Base-by-base conservation (phyloP, 1,139 yeast genomes). In the Pichia cactophila region DNA sequence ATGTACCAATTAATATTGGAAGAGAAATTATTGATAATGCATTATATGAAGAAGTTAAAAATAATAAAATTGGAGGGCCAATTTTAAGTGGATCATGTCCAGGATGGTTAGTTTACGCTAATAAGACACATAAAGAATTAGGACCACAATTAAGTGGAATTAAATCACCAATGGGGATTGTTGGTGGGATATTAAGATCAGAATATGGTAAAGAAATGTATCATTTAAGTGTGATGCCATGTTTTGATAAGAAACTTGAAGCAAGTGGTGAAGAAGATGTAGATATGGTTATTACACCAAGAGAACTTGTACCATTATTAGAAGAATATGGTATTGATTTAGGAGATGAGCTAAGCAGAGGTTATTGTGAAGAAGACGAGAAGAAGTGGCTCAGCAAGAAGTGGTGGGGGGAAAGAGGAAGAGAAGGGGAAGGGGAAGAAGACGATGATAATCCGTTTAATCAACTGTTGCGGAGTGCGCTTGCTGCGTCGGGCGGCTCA, bases 41-140 rank as follows among this genome's bases (percentile, higher is more conserved):
- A 54, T 81, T 84, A 42, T 74, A 84, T 6, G 63, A 70, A 36
- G 82, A 79, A 56, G 69, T 81, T 43, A 37, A 52, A 12, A 44
- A 36, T 9, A 44, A 40, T 46, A 33, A 20, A 9, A 47, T 49
- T 44, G 53, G 50, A 4, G 71, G 72, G 14, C 89, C 88, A 35
- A 51, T 77, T 17, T 61, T 83, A 58, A 71, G 87, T 56, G 73
- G 88, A 5, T 75, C 86, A 2, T 92, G 97, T 65, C 99, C 99
- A 0, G 99, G 99, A 0, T 92, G 96, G 90, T 95, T 94, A 0
- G 73, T 94, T 37, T 92, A 92, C 61, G 96, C 92, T 0, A 98
- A 92, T 61, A 92, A 92, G 70, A 90, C 97, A 0, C 97, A 92
- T 65, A 95, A 95, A 0, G 82, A 86, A 54, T 71, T 92, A 23